Conservation (phyloP, 2,329 filamentous ascomycete genomes). For the Penicillium psychrosexuale region DNA sequence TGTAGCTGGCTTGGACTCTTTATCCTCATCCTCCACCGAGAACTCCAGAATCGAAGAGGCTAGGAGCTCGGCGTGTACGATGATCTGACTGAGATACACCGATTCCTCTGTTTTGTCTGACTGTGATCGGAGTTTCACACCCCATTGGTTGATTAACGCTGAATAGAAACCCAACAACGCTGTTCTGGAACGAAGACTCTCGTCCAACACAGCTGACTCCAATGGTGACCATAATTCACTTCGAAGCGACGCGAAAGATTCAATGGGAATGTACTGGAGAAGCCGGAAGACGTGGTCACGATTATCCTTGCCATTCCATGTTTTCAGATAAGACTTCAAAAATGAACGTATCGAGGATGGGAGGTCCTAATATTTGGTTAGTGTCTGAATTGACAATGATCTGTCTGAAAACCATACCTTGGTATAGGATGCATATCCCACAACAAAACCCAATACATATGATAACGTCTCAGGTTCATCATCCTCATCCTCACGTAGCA, state of each 20-base stretch:
- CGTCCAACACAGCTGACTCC: slow-evolving; percentile 42
- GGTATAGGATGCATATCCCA: slow-evolving; percentile 36
- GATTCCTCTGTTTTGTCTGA: slow-evolving; percentile 29
- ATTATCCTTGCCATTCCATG: slow-evolving; percentile 62
- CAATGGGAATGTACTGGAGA: slow-evolving; percentile 33
- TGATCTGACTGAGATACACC: slow-evolving; percentile 41
- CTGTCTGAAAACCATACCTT: slow-evolving; percentile 30
- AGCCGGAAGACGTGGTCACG: slow-evolving; percentile 42
- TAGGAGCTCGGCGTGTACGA: slow-evolving; percentile 53
- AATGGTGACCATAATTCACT: slow-evolving; percentile 37
- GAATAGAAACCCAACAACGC: slow-evolving; percentile 67
- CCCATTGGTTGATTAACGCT: slow-evolving; percentile 58
- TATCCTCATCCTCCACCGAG: slow-evolving; percentile 27
- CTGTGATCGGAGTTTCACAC: slow-evolving; percentile 32
- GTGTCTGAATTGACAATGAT: not conserved
- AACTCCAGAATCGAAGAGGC: slow-evolving; percentile 59
- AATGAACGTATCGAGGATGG: slow-evolving; percentile 35
- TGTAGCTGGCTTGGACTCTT: slow-evolving; percentile 34
- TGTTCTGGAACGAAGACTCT: slow-evolving; percentile 51
- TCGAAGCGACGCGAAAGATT: slow-evolving; percentile 35
- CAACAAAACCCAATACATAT: slow-evolving; percentile 34
- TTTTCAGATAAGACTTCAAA: slow-evolving; percentile 51
- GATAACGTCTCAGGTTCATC: slow-evolving; percentile 37
- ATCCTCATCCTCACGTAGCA: slow-evolving; percentile 46
- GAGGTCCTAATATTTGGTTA: slow-evolving; percentile 28